phyloP scores from a whole-genome alignment of 108 stramenopile species.

The Hondaea fermentalgiana region DNA sequence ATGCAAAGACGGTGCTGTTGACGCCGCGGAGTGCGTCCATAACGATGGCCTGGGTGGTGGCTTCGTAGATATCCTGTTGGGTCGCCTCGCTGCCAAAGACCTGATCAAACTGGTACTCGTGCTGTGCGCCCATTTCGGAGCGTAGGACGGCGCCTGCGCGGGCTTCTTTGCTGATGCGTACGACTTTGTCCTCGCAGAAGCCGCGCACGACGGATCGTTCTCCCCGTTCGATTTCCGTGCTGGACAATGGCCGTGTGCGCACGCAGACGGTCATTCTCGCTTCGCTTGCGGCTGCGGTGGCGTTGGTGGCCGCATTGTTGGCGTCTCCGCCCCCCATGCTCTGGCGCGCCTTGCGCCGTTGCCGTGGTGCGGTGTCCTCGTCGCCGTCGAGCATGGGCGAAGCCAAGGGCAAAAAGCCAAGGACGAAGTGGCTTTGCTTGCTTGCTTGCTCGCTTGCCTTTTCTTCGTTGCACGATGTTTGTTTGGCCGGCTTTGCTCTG shows the following conservation, averaged over 20 bases:
- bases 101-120: constrained; percentile 47
- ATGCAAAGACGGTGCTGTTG: constrained; percentile 53
- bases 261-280: constrained; percentile 34
- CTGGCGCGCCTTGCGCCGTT: too few relatives aligned
- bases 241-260: constrained; percentile 42
- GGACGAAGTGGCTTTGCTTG: too few relatives aligned
- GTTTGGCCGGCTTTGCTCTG: too few relatives aligned
- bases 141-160: constrained; percentile 30
- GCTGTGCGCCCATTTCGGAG: constrained; percentile 29
- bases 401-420: too few relatives aligned
- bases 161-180: constrained; percentile 42
- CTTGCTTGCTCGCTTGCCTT: too few relatives aligned
- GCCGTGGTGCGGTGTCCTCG: too few relatives aligned
- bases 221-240: constrained; percentile 27
- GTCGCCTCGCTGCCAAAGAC: constrained; percentile 30
- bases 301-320: too few relatives aligned
- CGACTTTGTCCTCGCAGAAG: constrained; percentile 35
- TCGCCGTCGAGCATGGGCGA: too few relatives aligned
- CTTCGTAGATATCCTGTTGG: constrained; percentile 27
- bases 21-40: constrained; percentile 34
- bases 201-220: constrained; percentile 30
- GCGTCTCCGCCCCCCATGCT: too few relatives aligned
- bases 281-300: background rate
- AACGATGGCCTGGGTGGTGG: constrained; percentile 31
- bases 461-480: too few relatives aligned